Conservation (phyloP, 192 early-diverging fungal species). For the Rhizophagus clarus region DNA sequence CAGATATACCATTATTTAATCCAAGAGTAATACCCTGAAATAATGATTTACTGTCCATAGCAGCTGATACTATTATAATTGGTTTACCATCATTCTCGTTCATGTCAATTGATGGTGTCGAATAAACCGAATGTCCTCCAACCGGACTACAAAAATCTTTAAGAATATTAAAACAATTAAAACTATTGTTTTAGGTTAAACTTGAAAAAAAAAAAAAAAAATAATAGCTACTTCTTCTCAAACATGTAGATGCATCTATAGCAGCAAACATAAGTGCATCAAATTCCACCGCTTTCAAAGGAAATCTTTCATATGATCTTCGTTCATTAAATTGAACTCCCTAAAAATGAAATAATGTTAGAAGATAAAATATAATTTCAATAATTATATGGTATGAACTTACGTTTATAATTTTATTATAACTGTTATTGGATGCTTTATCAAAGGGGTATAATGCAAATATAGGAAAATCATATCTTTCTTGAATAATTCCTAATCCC, state of each 20-base stretch:
- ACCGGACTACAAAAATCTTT: conserved; percentile 67
- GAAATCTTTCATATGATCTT: conserved; percentile 57
- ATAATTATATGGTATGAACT: conserved; percentile 16
- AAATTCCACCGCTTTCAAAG: conserved; percentile 72
- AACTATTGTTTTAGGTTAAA: too few species aligned
- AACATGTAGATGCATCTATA: conserved; percentile 65
- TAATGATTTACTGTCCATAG: conserved; percentile 64
- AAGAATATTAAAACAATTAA: background rate
- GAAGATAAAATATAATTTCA: conserved; percentile 21
- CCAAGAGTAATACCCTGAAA: conserved; percentile 68
- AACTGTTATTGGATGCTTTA: conserved; percentile 33
- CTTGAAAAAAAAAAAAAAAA: background rate
- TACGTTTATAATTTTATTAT: conserved; percentile 48
- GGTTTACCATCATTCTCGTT: conserved; percentile 58
- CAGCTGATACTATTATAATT: conserved; percentile 67
- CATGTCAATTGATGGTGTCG: conserved; percentile 62
- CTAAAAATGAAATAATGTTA: conserved; percentile 35
- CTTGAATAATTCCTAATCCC: conserved; percentile 60
- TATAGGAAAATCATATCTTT: conserved; percentile 67
- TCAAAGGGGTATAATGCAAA: conserved; percentile 55
- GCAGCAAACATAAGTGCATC: conserved; percentile 71
- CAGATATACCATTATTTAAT: conserved; percentile 55
- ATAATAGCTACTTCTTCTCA: conserved; percentile 59
- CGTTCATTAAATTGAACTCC: conserved; percentile 47
- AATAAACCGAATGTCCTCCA: conserved; percentile 69